phyloP scores from a whole-genome alignment of 805 yeast genomes.

The Candida awuae region DNA sequence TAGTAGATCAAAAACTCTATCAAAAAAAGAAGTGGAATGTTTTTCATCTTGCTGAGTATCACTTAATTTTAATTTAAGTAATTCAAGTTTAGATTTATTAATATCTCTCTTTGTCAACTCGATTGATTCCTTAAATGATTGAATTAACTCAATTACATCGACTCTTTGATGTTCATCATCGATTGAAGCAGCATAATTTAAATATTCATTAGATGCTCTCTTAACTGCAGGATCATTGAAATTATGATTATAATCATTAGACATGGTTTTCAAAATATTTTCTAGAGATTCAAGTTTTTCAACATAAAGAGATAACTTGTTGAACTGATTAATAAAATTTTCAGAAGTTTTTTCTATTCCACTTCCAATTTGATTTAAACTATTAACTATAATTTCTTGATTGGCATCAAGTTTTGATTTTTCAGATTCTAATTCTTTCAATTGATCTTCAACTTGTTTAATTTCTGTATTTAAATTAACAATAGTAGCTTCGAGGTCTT shows the following conservation, averaged over 20 bases:
- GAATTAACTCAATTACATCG: neutral
- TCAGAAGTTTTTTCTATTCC: constrained; percentile 13
- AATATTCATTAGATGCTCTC: constrained; percentile 50
- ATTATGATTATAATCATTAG: constrained; percentile 64
- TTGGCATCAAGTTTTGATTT: constrained; percentile 1
- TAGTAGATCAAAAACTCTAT: neutral
- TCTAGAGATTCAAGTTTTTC: constrained; percentile 30
- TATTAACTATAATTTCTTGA: neutral
- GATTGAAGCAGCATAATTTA: constrained; percentile 34
- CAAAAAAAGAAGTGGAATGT: neutral
- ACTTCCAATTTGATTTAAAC: constrained; percentile 6
- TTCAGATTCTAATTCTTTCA: constrained; percentile 12
- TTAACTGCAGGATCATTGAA: constrained; percentile 85
- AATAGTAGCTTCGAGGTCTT: constrained; percentile 15
- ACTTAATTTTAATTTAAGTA: neutral
- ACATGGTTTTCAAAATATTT: constrained; percentile 40
- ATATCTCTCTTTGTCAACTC: neutral
- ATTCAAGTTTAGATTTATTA: neutral
- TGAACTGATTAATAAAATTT: constrained; percentile 3
- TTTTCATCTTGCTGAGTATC: neutral
- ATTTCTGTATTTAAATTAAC: constrained; percentile 5
- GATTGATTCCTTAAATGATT: neutral
- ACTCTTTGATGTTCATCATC: constrained; percentile 5
- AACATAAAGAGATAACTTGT: neutral
- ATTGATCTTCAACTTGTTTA: constrained; percentile 23